Evolutionary conservation across 192 early-diverging fungal species (phyloP), one percentile per base, ranked within the genome.

Genomic region (Haplosporangium gracile): DNA sequence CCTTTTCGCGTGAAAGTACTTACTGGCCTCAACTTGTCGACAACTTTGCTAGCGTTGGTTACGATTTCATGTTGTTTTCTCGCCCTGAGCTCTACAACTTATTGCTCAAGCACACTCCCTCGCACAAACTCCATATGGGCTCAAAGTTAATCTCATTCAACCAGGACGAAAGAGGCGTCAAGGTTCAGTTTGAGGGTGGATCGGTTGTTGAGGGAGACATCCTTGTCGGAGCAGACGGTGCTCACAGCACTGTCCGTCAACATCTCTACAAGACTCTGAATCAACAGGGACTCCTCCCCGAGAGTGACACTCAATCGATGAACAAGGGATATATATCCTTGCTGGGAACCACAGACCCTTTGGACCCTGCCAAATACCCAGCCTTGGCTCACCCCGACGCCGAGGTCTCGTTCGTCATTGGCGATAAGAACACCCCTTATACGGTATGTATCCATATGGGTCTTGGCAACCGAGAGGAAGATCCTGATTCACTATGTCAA

Each of bases 191-290:
- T 39, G 20, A 40, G 1, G 76, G 68, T 32, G 38, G 26, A 8
- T 34, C 65, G 1, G 43, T 38, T 2, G 43, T 57, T 42, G 63
- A 77, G 13, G 63, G 76, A 2, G 76, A 77, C 4, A 70, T 77
- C 18, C 45, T 77, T 11, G 47, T 77, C 34, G 76, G 76, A 5
- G 76, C 76, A 13, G 76, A 77, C 34, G 76, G 76, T 1, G 76
- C 76, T 2, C 68, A 77, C 45, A 49, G 42, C 11, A 43, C 39
- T 22, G 76, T 77, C 1, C 63, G 76, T 0, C 76, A 77, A 22
- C 38, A 39, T 4, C 18, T 77, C 6, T 77, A 70, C 68, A 77
- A 70, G 39, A 20, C 42, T 0, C 32, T 77, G 4, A 38, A 57
- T 2, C 39, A 75, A 16, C 32, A 57, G 13, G 74, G 74, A 42